A percentile compares a stretch with the other conserved stretches of the same genome.
These are phyloP conservation scores for Backusella westeae DNA, from an alignment of 192 early-diverging fungal genomes.

Conservation along the genomic window DNA sequence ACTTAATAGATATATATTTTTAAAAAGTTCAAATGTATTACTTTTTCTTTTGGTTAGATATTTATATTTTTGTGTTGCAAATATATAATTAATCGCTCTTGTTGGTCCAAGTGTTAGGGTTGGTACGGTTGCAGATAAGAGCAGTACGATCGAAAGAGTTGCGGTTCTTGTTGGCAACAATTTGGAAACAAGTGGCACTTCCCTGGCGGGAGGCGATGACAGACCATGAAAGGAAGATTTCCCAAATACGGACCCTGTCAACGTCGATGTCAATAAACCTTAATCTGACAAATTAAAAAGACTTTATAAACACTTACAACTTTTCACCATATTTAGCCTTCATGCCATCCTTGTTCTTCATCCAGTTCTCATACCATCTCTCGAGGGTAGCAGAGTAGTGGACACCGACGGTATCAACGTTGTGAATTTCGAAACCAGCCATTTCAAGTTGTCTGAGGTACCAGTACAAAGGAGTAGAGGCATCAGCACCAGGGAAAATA, in stretches of 20 bases:
- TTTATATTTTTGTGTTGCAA: slow-evolving; percentile 4
- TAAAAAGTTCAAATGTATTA: neutral
- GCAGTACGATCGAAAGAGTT: slow-evolving; percentile 89
- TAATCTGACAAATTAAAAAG: no score
- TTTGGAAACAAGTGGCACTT: slow-evolving; percentile 94
- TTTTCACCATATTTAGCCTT: slow-evolving; percentile 83
- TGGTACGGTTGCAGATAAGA: slow-evolving; percentile 50
- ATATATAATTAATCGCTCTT: slow-evolving; percentile 13
- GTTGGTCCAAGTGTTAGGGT: slow-evolving; percentile 29
- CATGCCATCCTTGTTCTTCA: slow-evolving; percentile 87
- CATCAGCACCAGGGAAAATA: slow-evolving; percentile 98
- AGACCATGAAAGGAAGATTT: slow-evolving; percentile 98
- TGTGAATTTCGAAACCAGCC: slow-evolving; percentile 91
- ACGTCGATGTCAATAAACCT: neutral
- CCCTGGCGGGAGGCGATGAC: slow-evolving; percentile 96
- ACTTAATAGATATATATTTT: neutral
- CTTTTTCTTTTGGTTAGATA: neutral
- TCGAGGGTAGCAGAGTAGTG: slow-evolving; percentile 97
- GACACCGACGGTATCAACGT: slow-evolving; percentile 88
- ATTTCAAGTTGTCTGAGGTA: slow-evolving; percentile 90
- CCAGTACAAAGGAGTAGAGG: slow-evolving; percentile 95
- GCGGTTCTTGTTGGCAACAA: slow-evolving; percentile 95
- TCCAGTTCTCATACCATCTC: slow-evolving; percentile 99
- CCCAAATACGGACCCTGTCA: slow-evolving; percentile 77
- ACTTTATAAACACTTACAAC: slow-evolving; percentile 52